A percentile compares a stretch with the other conserved stretches of the same genome.
These are phyloP conservation scores for Paramecium biaurelia DNA, from an alignment of 73 alveolate species.

Conservation along the genomic window DNA sequence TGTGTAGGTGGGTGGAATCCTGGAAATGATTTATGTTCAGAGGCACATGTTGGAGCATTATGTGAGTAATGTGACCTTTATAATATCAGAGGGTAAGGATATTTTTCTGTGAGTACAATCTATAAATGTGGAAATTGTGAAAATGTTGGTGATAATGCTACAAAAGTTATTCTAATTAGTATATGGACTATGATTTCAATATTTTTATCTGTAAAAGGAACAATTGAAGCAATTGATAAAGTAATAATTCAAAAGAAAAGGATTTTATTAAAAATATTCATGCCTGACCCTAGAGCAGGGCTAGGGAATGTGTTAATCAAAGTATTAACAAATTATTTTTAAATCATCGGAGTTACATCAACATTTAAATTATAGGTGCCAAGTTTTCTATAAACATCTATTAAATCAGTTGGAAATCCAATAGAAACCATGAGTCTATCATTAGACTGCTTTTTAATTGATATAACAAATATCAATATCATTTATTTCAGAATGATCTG, in stretches of 20 bases:
- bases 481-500: not conserved
- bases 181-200: not conserved
- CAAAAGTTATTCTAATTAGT: not conserved
- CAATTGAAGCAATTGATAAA: not conserved
- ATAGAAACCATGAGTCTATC: not conserved
- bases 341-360: not conserved
- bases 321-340: not conserved
- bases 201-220: not conserved
- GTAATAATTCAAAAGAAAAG: not conserved
- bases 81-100: slow-evolving; percentile 7
- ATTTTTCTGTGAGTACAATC: not conserved
- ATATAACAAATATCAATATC: not conserved
- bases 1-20: slow-evolving; percentile 53
- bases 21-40: not conserved
- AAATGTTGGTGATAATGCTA: not conserved
- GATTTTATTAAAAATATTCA: not conserved
- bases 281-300: not conserved
- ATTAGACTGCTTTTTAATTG: not conserved
- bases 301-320: not conserved
- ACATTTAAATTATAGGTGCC: not conserved
- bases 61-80: slow-evolving; percentile 44
- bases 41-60: slow-evolving; percentile 51
- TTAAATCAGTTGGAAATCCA: not conserved
- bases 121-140: slow-evolving; percentile 51
- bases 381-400: not conserved